Percentiles rank a stretch among this genome's conserved stretches.
phyloP scores from a whole-genome alignment of 768 basidiomycete species.

The Trametes elegans region DNA sequence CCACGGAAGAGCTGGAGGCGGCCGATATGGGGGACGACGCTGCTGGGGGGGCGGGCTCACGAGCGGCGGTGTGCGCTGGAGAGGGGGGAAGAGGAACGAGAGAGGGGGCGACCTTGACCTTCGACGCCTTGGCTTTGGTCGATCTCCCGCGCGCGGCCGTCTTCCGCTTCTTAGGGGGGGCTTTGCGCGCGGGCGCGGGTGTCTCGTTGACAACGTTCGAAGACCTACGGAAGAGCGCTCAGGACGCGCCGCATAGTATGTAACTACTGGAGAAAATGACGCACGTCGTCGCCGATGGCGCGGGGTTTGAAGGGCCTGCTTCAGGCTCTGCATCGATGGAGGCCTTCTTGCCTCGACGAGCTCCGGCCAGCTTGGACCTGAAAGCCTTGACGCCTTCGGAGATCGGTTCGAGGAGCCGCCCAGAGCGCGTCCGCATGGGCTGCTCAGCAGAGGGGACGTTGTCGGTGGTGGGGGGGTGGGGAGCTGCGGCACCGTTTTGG shows the following conservation, averaged over 20 bases:
- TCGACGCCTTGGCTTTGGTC: not conserved
- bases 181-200: not conserved
- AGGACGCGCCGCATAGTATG: no score
- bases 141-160: not conserved
- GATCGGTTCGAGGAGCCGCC: not conserved
- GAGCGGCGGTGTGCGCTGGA: not conserved
- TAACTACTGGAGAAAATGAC: not conserved
- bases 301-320: not conserved
- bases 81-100: not conserved
- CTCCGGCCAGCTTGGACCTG: not conserved
- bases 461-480: not conserved
- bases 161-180: not conserved
- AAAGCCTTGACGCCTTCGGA: conserved; percentile 1
- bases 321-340: not conserved
- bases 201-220: not conserved
- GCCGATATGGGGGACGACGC: not conserved
- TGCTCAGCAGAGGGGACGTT: not conserved
- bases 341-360: not conserved
- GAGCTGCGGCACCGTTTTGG: not conserved
- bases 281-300: not conserved
- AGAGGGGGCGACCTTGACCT: not conserved
- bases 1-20: not conserved
- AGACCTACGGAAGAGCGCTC: not conserved
- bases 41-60: not conserved
- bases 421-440: conserved; percentile 12